Base-by-base conservation (phyloP, 73 alveolate species). In the Paramecium sonneborni region DNA sequence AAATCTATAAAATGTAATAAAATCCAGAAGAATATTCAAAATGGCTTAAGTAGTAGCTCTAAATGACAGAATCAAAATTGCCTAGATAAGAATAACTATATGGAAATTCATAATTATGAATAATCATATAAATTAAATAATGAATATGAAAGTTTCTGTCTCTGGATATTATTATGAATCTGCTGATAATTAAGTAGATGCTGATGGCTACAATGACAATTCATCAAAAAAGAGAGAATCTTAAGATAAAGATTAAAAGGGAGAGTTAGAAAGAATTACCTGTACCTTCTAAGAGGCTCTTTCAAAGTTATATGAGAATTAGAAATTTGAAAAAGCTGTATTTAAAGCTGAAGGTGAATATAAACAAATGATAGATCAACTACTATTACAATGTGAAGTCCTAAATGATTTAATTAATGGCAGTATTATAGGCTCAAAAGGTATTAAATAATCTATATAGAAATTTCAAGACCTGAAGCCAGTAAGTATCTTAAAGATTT, bases 111-210 rank as follows among this genome's bases (percentile, higher is more conserved):
- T 15, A 62, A 30, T 62, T 62, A 62, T 62, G 84, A 62, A 62
- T 15, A 6, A 62, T 26, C 5, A 52, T 52, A 52, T 52, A 52
- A 52, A 52, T 52, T 46, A n/a, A 52, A 52, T 62, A 62, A 62
- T 62, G 39, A 62, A 26, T 30, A 62, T 62, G 84, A 62, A 62
- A 62, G 44, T 62, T 14, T 62, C 84, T 37, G 11, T 74, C n/a
- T 37, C 87, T 15, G 87, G 87, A 28, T 37, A 74, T 15, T 74
- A 74, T 35, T 74, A 74, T 35, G 87, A 74, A 74, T 74, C 87
- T 2, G 87, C 58, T 37, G 87, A 74, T n/a, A 34, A 34, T 37
- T 37, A 37, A 39, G 58, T 39, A 10, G 87, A 74, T 39, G 67
- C 87, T 12, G 87, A 74, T 74, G 87, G 87, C 37, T 74, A 30